Percentiles rank a stretch among this genome's conserved stretches.
Evolutionary conservation across 2,329 filamentous ascomycete species (phyloP).

Genomic region (Cercospora sp.): DNA sequence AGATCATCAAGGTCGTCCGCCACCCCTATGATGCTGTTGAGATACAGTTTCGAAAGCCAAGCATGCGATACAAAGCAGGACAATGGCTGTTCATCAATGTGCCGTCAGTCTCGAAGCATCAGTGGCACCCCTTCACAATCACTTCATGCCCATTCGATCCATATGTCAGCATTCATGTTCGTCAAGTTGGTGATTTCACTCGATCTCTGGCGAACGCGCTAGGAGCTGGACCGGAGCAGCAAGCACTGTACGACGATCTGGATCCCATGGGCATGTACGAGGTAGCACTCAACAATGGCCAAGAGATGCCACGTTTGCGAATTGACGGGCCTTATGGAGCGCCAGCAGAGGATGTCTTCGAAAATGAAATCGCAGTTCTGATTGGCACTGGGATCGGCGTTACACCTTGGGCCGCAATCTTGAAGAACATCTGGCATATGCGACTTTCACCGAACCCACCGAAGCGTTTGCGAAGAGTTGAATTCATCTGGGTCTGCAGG

Average conservation of each 20-base stretch:
- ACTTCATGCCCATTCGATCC: conserved; percentile 96
- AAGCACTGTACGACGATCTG: conserved; percentile 84
- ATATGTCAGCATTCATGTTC: conserved; percentile 90
- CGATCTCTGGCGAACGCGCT: conserved; percentile 89
- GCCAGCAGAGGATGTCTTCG: conserved; percentile 94
- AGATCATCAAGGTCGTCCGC: conserved; percentile 89
- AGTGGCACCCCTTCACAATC: conserved; percentile 99
- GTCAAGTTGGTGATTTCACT: conserved; percentile 96
- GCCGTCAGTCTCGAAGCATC: conserved; percentile 79
- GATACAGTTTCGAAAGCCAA: conserved; percentile 94
- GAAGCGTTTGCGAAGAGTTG: conserved; percentile 83
- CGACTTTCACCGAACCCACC: conserved; percentile 88
- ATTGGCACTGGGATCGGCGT: conserved; percentile 86
- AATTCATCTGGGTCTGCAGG: conserved; percentile 99
- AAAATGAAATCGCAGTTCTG: conserved; percentile 83
- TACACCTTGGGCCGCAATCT: conserved; percentile 80
- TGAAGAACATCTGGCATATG: conserved; percentile 98
- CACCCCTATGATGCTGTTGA: conserved; percentile 98
- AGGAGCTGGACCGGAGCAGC: conserved; percentile 84
- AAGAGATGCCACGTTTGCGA: conserved; percentile 84
- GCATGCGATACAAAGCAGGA: conserved; percentile 96
- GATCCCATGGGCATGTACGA: conserved; percentile 98
- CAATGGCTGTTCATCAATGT: conserved; percentile 98
- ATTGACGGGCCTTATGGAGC: conserved; percentile 97
- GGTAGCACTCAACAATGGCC: conserved; percentile 87